Evolutionary conservation across 2,329 filamentous ascomycete genomes (phyloP), one percentile per base, ranked within the genome.

Genomic region (Trichoderma cornu-damae): DNA sequence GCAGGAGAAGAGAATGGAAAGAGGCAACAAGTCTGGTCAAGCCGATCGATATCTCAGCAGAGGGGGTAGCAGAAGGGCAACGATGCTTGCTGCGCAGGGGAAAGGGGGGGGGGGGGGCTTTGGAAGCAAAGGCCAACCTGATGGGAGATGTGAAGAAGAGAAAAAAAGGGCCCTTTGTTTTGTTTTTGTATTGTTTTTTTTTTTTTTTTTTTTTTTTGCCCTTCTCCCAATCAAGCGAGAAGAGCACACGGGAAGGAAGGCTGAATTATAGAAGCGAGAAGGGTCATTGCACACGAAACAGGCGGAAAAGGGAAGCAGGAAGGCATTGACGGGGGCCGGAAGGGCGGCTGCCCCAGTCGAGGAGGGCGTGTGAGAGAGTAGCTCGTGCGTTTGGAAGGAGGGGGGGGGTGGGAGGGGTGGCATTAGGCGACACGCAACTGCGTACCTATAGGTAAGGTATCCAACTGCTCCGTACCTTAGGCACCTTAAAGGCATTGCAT

Each of bases 201-300:
- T 32, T 22, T 48, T 16, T 32, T 22, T 48, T 16, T 32, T 26
- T 49, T 18, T 34, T 56, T 42, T 42, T 12, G 2, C n/a, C n/a
- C 18, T n/a, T 37, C 38, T 40, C 3, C n/a, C 12, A 16, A 22
- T 37, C 47, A 47, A 28, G 12, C 37, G 42, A 48, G 56, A 58
- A 34, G 30, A 24, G 47, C 18, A 50, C 26, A 38, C 24, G 18
- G 54, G 46, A 44, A 46, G 51, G 38, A 42, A 59, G 44, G 30
- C 37, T 59, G 58, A 50, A 47, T 42, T 51, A 42, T 57, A 57
- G 57, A 30, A 48, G 51, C 34, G 28, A 46, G 52, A 40, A 28
- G 30, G 42, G 35, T 24, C 42, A 47, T 20, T 16, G 48, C 49
- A 44, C 38, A 38, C 20, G n/a, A 46, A 55, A 38, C 40, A 30